Evolutionary conservation across 257 asterid species (phyloP), one percentile per base, ranked within the genome.

Genomic region (Solanum chiquidenum): DNA sequence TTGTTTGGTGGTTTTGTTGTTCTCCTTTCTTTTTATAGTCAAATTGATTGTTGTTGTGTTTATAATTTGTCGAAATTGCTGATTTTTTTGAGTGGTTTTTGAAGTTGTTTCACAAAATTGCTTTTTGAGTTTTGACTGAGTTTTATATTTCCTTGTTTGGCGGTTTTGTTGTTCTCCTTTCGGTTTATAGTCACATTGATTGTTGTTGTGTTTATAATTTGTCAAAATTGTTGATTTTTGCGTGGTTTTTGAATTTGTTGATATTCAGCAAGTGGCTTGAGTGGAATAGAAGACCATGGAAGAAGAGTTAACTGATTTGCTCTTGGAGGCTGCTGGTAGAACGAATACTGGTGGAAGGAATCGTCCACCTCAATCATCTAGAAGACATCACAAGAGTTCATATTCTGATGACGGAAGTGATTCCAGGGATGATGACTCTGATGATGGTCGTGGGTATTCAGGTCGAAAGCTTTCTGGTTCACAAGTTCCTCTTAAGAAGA

Each of bases 261-360:
- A 42, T 42, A 4, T 7, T 77, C 55, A 7, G 25, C 66, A 16
- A 79, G 84, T 79, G 31, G 35, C 60, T 76, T 76, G 83, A 40
- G 84, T 40, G 84, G 84, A 12, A 74, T 72, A 52, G 83, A 80
- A 46, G 88, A 86, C 86, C 62, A 97, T 97, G 99, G 94, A 96
- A 40, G 98, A 96, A 44, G 98, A 97, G 89, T 92, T 97, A 73
- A 98, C 96, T 74, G 91, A 95, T 85, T 89, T 95, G 93, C 96
- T 97, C 46, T 94, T 97, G 74, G 98, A 95, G 93, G 98, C 98
- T 86, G 98, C 99, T 79, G 99, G 98, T 86, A 92, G 98, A 91
- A 93, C 96, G 72, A 91, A 90, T 77, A 87, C 90, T 9, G 83
- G 94, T 82, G 96, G 94, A 86, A 93, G 95, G 90, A 92, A 91